A percentile compares a stretch with the other conserved stretches of the same genome.
Evolutionary conservation across 75 land plant genomes (phyloP).

Genomic region (Chamaecyparis obtusa): DNA sequence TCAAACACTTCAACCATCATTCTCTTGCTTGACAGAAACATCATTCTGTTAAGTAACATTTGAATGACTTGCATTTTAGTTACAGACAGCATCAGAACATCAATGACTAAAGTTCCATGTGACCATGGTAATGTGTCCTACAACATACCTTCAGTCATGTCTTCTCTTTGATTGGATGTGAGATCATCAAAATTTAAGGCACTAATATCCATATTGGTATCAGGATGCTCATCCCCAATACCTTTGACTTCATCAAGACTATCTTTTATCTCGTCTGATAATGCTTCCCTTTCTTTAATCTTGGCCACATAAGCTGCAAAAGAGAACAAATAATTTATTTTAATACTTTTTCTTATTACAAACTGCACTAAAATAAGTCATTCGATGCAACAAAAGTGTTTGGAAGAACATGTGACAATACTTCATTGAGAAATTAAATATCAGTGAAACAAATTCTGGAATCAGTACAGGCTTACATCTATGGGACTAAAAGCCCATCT

Average conservation of each 20-base stretch:
- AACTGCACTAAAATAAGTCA: neutral
- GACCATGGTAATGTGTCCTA: neutral
- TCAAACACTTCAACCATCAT: neutral
- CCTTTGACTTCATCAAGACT: neutral
- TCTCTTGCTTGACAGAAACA: neutral
- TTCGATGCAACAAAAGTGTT: neutral
- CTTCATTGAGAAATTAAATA: neutral
- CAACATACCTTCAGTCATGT: conserved; percentile 6
- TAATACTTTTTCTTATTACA: neutral
- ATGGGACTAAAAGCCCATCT: neutral
- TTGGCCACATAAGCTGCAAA: conserved; percentile 7
- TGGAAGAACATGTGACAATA: neutral
- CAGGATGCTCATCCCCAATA: neutral
- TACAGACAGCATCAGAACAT: neutral
- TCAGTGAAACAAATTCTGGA: neutral
- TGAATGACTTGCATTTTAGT: neutral
- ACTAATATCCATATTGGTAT: neutral
- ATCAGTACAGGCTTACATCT: neutral
- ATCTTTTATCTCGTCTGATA: neutral
- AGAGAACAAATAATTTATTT: neutral
- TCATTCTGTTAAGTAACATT: neutral
- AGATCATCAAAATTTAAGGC: neutral
- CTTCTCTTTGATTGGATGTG: neutral
- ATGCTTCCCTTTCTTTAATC: conserved; percentile 9
- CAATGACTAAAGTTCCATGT: neutral